Conservation (phyloP, 441 rosid species). For the Flueggea neowawraea region DNA sequence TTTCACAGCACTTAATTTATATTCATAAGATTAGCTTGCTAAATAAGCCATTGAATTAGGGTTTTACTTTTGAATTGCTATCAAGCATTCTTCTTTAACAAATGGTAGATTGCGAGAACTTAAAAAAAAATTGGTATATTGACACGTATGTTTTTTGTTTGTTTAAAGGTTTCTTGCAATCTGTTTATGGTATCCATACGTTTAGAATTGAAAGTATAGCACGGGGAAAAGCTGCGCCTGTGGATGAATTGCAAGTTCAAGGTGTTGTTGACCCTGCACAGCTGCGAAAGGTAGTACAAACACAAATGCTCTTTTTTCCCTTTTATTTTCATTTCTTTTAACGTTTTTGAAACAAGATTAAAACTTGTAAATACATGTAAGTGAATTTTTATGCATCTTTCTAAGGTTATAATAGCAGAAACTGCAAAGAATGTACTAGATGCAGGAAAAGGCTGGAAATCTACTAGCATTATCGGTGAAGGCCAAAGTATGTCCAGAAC, state of each 20-base stretch:
- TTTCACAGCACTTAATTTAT: neutral
- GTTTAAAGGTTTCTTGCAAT: conserved; percentile 59
- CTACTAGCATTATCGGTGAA: conserved; percentile 30
- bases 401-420: conserved; percentile 60
- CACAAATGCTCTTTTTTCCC: conserved; percentile 7
- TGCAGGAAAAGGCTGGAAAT: conserved; percentile 46
- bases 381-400: conserved; percentile 6
- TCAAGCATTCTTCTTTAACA: neutral
- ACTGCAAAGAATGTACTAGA: conserved; percentile 51
- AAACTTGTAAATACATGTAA: neutral
- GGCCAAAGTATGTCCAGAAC: conserved; percentile 35
- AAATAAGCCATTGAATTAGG: too few relatives aligned
- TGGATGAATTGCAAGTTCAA: conserved; percentile 67
- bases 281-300: conserved; percentile 47
- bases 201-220: conserved; percentile 65
- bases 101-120: too few relatives aligned
- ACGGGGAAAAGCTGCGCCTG: conserved; percentile 57
- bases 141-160: conserved; percentile 2
- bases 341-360: conserved; percentile 6
- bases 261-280: conserved; percentile 54
- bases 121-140: too few relatives aligned
- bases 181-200: conserved; percentile 57
- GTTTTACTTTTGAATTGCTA: neutral
- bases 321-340: neutral
- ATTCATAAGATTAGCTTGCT: neutral